Conservation (phyloP, 257 asterid genomes). For the Solanum lycopersicoides region DNA sequence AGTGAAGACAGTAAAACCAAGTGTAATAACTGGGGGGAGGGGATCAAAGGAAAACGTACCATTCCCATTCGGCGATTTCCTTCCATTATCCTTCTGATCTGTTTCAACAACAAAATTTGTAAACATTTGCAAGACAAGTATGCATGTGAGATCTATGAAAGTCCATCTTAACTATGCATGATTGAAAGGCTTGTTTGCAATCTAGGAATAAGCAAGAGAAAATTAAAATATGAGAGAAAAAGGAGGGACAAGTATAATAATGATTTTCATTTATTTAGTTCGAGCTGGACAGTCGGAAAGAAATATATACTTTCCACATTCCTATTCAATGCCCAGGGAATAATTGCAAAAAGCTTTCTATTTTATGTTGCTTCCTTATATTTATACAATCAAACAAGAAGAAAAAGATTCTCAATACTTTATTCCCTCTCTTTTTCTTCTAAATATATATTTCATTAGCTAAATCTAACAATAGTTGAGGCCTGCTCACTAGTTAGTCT, state of each 20-base stretch:
- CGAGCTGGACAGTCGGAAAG: background rate
- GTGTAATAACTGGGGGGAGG: background rate
- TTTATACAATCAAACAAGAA: background rate
- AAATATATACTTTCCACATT: background rate
- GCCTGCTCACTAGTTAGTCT: background rate
- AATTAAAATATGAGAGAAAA: background rate
- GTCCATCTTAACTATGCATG: background rate
- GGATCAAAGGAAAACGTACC: slow-evolving; percentile 26
- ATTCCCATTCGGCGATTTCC: slow-evolving; percentile 99
- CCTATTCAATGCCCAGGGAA: background rate
- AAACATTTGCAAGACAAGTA: background rate
- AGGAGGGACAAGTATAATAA: background rate
- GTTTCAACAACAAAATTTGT: slow-evolving; percentile 11
- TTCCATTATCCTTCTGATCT: slow-evolving; percentile 99
- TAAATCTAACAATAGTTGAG: background rate
- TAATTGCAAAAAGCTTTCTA: background rate
- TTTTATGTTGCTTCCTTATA: background rate
- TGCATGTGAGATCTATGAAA: background rate
- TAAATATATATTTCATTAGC: background rate
- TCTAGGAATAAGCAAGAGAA: background rate
- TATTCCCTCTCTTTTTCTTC: background rate
- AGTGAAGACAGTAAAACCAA: slow-evolving; percentile 5
- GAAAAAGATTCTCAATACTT: background rate
- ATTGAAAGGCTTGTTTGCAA: background rate
- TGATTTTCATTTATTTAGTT: background rate